Evolutionary conservation across 108 stramenopile species (phyloP).

Genomic region (Cylindrotheca fusiformis): DNA sequence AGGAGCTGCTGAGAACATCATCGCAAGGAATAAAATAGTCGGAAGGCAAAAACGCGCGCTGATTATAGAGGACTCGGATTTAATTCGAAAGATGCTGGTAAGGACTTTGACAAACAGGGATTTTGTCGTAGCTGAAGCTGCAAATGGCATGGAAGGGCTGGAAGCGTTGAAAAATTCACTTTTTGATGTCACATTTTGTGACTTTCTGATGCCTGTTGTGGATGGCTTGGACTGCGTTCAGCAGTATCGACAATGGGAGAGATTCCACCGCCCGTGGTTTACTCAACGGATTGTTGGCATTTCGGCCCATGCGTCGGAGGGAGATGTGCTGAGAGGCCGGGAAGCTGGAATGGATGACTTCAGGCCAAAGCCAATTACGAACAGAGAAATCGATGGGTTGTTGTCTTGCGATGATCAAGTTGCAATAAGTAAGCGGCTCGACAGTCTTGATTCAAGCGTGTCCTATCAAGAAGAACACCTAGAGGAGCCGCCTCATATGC

Average conservation of each 20-base stretch:
- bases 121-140: conserved; percentile 57
- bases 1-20: background rate
- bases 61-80: conserved; percentile 59
- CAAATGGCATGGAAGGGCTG: conserved; percentile 69
- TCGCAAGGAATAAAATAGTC: background rate
- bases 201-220: conserved; percentile 84
- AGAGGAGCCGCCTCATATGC: background rate
- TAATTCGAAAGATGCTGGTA: conserved; percentile 57
- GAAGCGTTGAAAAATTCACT: conserved; percentile 36
- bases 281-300: conserved; percentile 51
- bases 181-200: conserved; percentile 34
- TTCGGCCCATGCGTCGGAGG: conserved; percentile 53
- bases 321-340: conserved; percentile 41
- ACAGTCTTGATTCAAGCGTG: background rate
- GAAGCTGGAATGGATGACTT: conserved; percentile 59
- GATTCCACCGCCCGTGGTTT: conserved; percentile 32
- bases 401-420: conserved; percentile 12
- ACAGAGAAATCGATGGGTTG: conserved; percentile 39
- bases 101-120: conserved; percentile 51
- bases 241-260: conserved; percentile 68
- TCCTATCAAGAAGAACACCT: background rate
- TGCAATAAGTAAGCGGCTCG: conserved; percentile 9
- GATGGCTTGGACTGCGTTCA: conserved; percentile 76
- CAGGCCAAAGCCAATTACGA: conserved; percentile 46
- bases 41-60: conserved; percentile 35